Evolutionary conservation across 805 yeast species (phyloP).

Genomic region (Sporopachydermia lactativora): DNA sequence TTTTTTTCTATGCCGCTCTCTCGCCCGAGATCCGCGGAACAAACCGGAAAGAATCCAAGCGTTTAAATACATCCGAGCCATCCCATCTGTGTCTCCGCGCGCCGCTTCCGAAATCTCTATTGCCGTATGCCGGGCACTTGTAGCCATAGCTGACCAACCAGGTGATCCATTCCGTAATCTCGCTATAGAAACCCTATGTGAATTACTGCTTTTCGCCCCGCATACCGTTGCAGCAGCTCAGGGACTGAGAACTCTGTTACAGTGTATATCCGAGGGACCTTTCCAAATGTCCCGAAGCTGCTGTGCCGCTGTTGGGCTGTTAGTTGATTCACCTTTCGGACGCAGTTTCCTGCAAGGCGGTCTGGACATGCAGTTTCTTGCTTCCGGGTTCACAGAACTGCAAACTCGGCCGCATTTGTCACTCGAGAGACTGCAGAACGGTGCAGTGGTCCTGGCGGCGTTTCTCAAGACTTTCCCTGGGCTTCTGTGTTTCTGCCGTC

Average conservation of each 20-base stretch:
- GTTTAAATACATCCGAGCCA: constrained; percentile 49
- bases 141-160: constrained; percentile 42
- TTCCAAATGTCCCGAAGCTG: constrained; percentile 28
- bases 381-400: constrained; percentile 60
- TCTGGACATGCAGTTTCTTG: constrained; percentile 43
- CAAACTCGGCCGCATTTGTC: constrained; percentile 33
- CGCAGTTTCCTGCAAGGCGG: constrained; percentile 43
- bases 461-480: constrained; percentile 71
- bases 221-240: constrained; percentile 27
- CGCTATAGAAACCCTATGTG: constrained; percentile 40
- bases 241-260: constrained; percentile 30
- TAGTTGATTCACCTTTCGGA: constrained; percentile 44
- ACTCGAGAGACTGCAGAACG: constrained; percentile 41
- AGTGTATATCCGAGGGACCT: constrained; percentile 40
- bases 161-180: constrained; percentile 36
- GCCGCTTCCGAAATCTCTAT: constrained; percentile 41
- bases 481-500: constrained; percentile 43
- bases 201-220: constrained; percentile 32
- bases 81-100: constrained; percentile 36
- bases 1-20: constrained; percentile 44
- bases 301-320: constrained; percentile 33
- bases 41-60: constrained; percentile 68
- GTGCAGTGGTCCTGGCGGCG: constrained; percentile 43
- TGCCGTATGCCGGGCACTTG: constrained; percentile 55
- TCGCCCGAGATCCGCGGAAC: constrained; percentile 40